Evolutionary conservation across 805 yeast genomes (phyloP).

Genomic region (Saccharomycopsis amapae): DNA sequence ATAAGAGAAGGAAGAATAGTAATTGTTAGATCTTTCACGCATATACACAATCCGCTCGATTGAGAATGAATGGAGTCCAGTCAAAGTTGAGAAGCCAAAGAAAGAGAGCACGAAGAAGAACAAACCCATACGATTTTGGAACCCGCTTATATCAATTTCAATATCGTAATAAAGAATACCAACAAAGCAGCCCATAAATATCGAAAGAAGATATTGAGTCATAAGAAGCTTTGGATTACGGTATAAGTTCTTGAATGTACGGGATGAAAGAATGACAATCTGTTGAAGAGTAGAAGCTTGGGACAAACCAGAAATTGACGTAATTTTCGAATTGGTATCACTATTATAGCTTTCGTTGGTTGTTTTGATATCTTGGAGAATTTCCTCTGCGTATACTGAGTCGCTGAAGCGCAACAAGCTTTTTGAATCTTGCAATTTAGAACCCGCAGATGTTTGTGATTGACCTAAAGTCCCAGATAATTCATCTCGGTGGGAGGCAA

Average conservation of each 20-base stretch:
- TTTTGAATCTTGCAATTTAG: not conserved
- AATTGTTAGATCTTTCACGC: constrained; percentile 90
- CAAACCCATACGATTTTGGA: constrained; percentile 89
- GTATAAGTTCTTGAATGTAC: constrained; percentile 88
- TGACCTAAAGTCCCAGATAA: constrained; percentile 18
- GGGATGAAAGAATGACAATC: constrained; percentile 63
- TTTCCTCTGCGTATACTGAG: constrained; percentile 21
- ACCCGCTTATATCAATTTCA: constrained; percentile 86
- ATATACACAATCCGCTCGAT: constrained; percentile 83
- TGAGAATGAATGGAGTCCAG: constrained; percentile 85
- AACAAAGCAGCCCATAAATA: constrained; percentile 73
- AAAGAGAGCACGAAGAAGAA: constrained; percentile 86
- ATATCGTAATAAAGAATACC: constrained; percentile 81
- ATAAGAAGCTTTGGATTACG: constrained; percentile 85
- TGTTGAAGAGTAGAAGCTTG: constrained; percentile 61
- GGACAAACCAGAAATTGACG: not conserved
- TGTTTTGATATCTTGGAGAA: constrained; percentile 11
- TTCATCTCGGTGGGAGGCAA: constrained; percentile 74
- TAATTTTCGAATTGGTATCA: not conserved
- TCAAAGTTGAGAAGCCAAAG: constrained; percentile 90
- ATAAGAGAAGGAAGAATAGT: constrained; percentile 82
- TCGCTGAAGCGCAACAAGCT: constrained; percentile 8
- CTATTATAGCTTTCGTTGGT: constrained; percentile 16
- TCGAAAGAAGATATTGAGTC: constrained; percentile 74
- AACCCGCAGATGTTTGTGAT: not conserved